Evolutionary conservation across 2,329 filamentous ascomycete species (phyloP), one percentile per base, ranked within the genome.

Genomic region (Fusarium pilosicola): DNA sequence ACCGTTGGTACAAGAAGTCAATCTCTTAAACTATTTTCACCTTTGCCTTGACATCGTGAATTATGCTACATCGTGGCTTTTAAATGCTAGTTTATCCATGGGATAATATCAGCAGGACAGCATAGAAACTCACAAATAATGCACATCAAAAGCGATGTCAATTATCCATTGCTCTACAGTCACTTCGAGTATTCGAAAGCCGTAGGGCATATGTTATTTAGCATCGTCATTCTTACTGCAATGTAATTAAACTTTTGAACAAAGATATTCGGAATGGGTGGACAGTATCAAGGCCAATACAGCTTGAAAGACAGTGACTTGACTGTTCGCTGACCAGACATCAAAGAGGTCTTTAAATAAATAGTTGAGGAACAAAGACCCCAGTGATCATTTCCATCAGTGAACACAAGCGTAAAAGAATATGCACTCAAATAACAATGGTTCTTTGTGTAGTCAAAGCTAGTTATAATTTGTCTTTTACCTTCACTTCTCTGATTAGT

Each of bases 171-270:
- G 11, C 17, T 12, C 3, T 18, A 13, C 5, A 44, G 7, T 5
- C 7, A 12, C 13, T 24, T 5, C 4, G 8, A 6, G 0, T 1
- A 24, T 17, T 8, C 3, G 7, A 18, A 24, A 12, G 15, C n/a
- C 1, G 1, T 24, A 7, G 3, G 18, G 10, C 18, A 0, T 9
- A 18, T 11, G 1, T 17, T 17, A 5, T 7, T 6, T n/a, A 7
- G 39, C 1, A n/a, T n/a, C 0, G 2, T n/a, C 1, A n/a, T 10
- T n/a, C 13, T 10, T 8, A 9, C 15, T n/a, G 5, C 1, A 6
- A 22, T 15, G 12, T 41, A n/a, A 41, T n/a, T n/a, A 4, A 41
- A 6, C 13, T 15, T 0, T n/a, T 1, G 14, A 42, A 42, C 22
- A 42, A 7, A 2, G n/a, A 12, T 17, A 11, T 1, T 11, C 14